Evolutionary conservation across 306 rosid species (phyloP), one percentile per base, ranked within the genome.

Genomic region (Trifolium subterraneum): DNA sequence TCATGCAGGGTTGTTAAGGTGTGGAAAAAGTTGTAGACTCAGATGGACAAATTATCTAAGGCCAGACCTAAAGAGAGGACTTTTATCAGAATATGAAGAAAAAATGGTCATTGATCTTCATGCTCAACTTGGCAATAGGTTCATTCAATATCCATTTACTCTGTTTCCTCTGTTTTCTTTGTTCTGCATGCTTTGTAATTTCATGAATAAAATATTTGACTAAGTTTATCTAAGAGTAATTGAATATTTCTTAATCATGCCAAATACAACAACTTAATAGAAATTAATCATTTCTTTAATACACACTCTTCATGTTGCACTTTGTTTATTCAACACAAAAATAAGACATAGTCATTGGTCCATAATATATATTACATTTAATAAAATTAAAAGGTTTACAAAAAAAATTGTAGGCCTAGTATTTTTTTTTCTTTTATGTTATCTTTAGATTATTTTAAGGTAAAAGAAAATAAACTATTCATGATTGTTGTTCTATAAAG

Each of bases 61-160:
- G 62, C 98, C 98, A 36, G 98, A 94, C 73, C 81, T 94, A 29
- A 94, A 91, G 80, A 88, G 98, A 82, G 97, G 98, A 1, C 96
- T 94, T 71, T 74, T 94, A 68, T 91, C 98, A 35, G 95, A 90
- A 20, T 61, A 31, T 77, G 98, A 94, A 51, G 98, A 94, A 86
- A 82, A 87, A 80, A 69, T 87, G 93, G 98, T 94, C 63, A 94
- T 94, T 82, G 93, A 94, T 60, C 98, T 94, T 20, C 98, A 94
- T 64, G 90, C 96, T 58, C 94, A 94, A 79, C 94, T 94, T 73
- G 98, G 98, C 66, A 94, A 94, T 81, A 90, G 98, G 98, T 90
- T 33, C 8, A 15, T 71, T 13, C 31, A 22, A 12, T 7, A 11
- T 12, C 12, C 63, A 15, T n/a, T 27, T 59, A 16, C 76, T 2